Evolutionary conservation across 1,284 basidiomycete genomes (phyloP).

Genomic region (Lignosus rhinocerotis): DNA sequence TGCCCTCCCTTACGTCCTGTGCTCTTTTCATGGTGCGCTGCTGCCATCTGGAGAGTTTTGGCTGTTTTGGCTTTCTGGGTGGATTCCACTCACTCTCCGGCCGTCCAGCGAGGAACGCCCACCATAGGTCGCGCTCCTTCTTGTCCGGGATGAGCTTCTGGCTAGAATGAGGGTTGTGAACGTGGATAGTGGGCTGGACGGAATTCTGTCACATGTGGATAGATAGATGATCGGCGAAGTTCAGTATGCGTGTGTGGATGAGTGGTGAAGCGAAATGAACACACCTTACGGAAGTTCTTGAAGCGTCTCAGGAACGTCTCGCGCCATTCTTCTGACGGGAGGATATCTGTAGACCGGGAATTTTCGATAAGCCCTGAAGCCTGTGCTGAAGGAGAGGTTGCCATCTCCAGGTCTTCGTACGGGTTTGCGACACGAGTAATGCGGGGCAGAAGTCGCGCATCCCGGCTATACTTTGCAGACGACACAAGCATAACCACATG

Average conservation of each 20-base stretch:
- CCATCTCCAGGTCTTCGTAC: conserved; percentile 44
- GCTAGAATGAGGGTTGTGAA: conserved; percentile 33
- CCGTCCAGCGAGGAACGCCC: conserved; percentile 70
- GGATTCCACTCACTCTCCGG: conserved; percentile 69
- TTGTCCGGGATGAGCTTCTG: conserved; percentile 60
- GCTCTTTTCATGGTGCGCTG: conserved; percentile 18
- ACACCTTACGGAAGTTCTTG: conserved; percentile 64
- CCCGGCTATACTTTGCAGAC: conserved; percentile 49
- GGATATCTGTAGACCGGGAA: conserved; percentile 31
- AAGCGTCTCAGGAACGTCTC: conserved; percentile 55
- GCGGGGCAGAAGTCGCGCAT: conserved; percentile 61
- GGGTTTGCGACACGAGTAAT: conserved; percentile 66
- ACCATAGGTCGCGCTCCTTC: conserved; percentile 72
- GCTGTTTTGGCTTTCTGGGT: conserved; percentile 43
- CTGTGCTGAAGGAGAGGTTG: conserved; percentile 21
- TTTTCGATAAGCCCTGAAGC: conserved; percentile 17
- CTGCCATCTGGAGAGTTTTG: conserved; percentile 26
- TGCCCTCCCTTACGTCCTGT: conserved; percentile 37
- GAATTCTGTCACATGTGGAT: conserved; percentile 50
- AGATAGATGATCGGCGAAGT: background rate
- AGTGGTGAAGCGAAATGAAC: background rate
- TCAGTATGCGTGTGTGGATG: background rate
- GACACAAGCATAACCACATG: background rate
- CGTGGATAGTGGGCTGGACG: conserved; percentile 57
- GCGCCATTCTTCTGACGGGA: conserved; percentile 71